phyloP scores from a whole-genome alignment of 371 early-diverging fungal genomes.

The Conidiobolus incongruus region DNA sequence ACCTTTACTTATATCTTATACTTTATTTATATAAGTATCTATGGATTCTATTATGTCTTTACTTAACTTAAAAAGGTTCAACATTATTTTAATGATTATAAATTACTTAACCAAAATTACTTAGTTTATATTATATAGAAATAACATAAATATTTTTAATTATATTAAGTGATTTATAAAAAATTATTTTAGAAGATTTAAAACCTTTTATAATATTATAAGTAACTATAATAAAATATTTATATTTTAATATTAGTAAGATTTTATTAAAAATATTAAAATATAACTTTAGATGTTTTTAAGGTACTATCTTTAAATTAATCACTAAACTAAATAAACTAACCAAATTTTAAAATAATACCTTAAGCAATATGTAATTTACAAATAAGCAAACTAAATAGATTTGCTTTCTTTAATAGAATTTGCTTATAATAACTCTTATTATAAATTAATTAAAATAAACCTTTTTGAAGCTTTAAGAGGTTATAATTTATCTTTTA shows the following conservation, averaged over 20 bases:
- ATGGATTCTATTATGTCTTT: conserved; percentile 9
- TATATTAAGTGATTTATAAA: conserved; percentile 6
- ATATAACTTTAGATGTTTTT: conserved; percentile 13
- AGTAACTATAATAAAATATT: conserved; percentile 11
- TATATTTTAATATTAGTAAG: conserved; percentile 13
- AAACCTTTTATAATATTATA: conserved; percentile 6
- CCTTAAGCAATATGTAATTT: conserved; percentile 13
- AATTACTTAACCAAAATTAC: conserved; percentile 18
- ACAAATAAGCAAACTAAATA: conserved; percentile 20
- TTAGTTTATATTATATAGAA: conserved; percentile 4
- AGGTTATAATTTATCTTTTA: conserved; percentile 2
- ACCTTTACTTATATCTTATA: conserved; percentile 9
- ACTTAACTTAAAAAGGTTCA: conserved; percentile 8
- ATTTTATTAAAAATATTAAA: conserved; percentile 7
- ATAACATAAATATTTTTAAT: conserved; percentile 4
- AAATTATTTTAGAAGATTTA: conserved; percentile 8
- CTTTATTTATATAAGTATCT: conserved; percentile 4
- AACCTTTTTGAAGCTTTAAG: conserved; percentile 11
- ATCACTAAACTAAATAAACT: conserved; percentile 22
- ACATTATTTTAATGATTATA: conserved; percentile 19
- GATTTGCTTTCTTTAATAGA: conserved; percentile 16
- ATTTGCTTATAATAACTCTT: conserved; percentile 22
- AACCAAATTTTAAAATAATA: conserved; percentile 23
- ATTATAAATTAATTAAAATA: conserved; percentile 9
- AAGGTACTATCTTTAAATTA: conserved; percentile 20